A percentile compares a stretch with the other conserved stretches of the same genome.
These are phyloP conservation scores for Phoma sp. DNA, from an alignment of 2,329 filamentous ascomycete species.

Conservation along the genomic window DNA sequence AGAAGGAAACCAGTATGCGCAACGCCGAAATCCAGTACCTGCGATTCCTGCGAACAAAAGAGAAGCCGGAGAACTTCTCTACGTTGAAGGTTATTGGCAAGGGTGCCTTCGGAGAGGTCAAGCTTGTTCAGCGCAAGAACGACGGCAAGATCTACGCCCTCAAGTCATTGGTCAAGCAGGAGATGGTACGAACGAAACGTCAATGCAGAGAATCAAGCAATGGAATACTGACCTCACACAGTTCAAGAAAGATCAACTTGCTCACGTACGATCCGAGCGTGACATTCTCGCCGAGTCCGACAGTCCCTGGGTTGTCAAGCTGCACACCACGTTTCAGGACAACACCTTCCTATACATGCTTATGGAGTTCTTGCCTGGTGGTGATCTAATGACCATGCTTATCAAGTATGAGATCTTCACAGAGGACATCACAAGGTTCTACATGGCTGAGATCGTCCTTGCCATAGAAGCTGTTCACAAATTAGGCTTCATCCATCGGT, in stretches of 20 bases:
- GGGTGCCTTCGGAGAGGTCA: constrained; percentile 97
- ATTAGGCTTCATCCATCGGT: constrained; percentile 98
- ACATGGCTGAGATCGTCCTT: constrained; percentile 97
- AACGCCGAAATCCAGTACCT: constrained; percentile 92
- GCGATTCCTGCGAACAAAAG: constrained; percentile 90
- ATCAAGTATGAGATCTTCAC: constrained; percentile 99
- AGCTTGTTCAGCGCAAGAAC: constrained; percentile 93
- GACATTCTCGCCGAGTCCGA: constrained; percentile 99
- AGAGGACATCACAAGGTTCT: constrained; percentile 97
- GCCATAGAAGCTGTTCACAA: constrained; percentile 99
- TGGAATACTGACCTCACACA: constrained; percentile 38
- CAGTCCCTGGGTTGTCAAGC: constrained; percentile 98
- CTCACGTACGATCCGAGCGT: constrained; percentile 95
- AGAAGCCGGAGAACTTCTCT: constrained; percentile 91
- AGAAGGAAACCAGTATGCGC: constrained; percentile 83
- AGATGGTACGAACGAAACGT: constrained; percentile 69
- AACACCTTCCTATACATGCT: constrained; percentile 96
- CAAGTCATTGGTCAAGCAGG: constrained; percentile 97
- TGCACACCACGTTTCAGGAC: constrained; percentile 98
- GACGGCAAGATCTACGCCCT: constrained; percentile 98
- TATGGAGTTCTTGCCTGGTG: constrained; percentile 98
- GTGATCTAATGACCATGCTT: constrained; percentile 99
- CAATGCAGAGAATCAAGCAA: background rate
- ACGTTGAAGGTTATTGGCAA: constrained; percentile 99
- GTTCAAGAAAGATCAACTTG: constrained; percentile 98